Conservation (phyloP, 352 stramenopile species). For the Thraustochytrium striatum region DNA sequence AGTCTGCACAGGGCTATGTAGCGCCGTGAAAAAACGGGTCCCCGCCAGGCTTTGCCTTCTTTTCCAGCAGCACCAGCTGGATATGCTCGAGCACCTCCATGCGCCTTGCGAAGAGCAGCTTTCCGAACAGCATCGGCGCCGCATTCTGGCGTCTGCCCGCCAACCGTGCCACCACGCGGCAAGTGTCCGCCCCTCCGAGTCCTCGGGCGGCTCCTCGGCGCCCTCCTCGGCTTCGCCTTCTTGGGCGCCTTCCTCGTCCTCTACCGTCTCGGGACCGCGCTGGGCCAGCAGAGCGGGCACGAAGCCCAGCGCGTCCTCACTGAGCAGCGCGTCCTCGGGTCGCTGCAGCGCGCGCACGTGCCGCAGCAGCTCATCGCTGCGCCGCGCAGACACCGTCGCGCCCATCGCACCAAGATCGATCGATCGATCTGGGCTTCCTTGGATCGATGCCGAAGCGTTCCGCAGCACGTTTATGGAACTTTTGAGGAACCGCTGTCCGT, state of each 20-base stretch:
- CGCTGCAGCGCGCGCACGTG: constrained; percentile 11
- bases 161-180: not conserved
- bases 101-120: constrained; percentile 11
- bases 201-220: not conserved
- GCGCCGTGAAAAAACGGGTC: constrained; percentile 14
- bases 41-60: not conserved
- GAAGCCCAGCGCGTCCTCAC: constrained; percentile 9
- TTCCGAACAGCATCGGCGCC: constrained; percentile 3
- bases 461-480: no score
- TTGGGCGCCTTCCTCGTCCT: not conserved
- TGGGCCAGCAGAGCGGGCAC: not conserved
- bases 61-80: not conserved
- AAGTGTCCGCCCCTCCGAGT: not conserved
- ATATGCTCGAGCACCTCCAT: constrained; percentile 20
- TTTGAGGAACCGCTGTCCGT: no score
- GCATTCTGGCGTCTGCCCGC: constrained; percentile 2
- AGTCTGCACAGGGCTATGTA: not conserved
- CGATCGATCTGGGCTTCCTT: no score
- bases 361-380: not conserved
- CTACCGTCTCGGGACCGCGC: not conserved
- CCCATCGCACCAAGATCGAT: not conserved
- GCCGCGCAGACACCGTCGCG: not conserved
- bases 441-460: no score
- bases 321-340: constrained; percentile 13
- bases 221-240: not conserved